These are phyloP conservation scores for Triticum urartu DNA, from an alignment of 176 grass and related monocot genomes.

Conservation along the genomic window DNA sequence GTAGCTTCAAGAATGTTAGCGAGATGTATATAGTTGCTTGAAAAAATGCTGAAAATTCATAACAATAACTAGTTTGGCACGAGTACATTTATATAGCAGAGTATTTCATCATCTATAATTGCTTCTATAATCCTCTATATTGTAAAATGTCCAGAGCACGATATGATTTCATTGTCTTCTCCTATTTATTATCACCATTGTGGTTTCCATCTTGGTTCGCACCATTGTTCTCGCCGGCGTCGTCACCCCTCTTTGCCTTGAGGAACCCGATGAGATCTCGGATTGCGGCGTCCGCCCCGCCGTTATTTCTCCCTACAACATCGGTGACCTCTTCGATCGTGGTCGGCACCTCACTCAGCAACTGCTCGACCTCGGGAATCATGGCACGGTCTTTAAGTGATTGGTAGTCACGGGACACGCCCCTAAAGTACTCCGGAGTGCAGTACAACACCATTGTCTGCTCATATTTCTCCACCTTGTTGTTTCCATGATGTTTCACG, in stretches of 20 bases:
- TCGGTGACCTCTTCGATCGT: not conserved
- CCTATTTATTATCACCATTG: not conserved
- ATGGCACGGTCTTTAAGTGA: not conserved
- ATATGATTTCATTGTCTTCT: not conserved
- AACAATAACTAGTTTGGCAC: not conserved
- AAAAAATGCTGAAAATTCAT: not conserved
- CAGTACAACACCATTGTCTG: not conserved
- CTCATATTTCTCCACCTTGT: conserved; percentile 6
- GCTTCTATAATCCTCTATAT: not conserved
- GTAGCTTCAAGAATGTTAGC: not conserved
- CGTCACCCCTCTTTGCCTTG: too few species aligned
- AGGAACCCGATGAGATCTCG: too few species aligned
- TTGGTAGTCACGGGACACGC: not conserved
- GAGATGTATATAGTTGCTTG: not conserved
- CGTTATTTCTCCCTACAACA: not conserved
- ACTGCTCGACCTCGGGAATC: not conserved
- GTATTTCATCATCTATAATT: not conserved
- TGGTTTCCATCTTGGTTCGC: not conserved
- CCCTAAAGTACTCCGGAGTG: not conserved
- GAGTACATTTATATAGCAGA: not conserved
- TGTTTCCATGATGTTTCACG: not conserved
- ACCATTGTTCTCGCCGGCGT: not conserved
- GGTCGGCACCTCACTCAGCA: not conserved
- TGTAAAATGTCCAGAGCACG: not conserved
- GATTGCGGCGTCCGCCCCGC: too few species aligned